Evolutionary conservation across 495 filamentous ascomycete species (phyloP), one percentile per base, ranked within the genome.

Genomic region (Podospora australis): DNA sequence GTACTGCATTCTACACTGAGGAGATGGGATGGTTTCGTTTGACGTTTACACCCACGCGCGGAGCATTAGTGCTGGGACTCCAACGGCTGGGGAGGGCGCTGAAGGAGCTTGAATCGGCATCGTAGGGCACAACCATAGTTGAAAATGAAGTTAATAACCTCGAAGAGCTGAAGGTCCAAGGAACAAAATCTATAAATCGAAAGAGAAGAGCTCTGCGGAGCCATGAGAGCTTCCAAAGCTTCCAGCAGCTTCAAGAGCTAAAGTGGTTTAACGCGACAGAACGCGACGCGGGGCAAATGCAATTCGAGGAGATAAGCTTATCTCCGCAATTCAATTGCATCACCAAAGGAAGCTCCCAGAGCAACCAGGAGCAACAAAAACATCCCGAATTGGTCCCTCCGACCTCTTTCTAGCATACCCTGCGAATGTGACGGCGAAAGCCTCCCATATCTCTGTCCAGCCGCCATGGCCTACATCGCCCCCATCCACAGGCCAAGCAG

Each of bases 401-500:
- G 22, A 9, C 39, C 5, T 17, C 22, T 42, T 24, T 14, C 6
- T 26, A n/a, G n/a, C n/a, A n/a, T n/a, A n/a, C n/a, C n/a, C n/a
- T n/a, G n/a, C n/a, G n/a, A n/a, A n/a, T n/a, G n/a, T n/a, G n/a
- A n/a, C n/a, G n/a, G n/a, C n/a, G n/a, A n/a, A n/a, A n/a, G n/a
- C n/a, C n/a, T n/a, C n/a, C n/a, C n/a, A n/a, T n/a, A n/a, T n/a
- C n/a, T n/a, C n/a, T n/a, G n/a, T n/a, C n/a, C 46, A 14, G 14
- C 44, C 48, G 44, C 17, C 26, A 99, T 99, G 92, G 85, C 94
- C 39, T 99, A 96, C 58, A 71, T 99, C 50, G 89, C 88, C 52
- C 90, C 92, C 4, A 95, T 99, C 46, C 92, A 97, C 66, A 74
- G 84, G 54, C 85, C 92, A 21, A 95, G 83, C 62, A 94, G 87